Evolutionary conservation across 2,329 filamentous ascomycete genomes (phyloP).

Genomic region (Diaporthe capsici): DNA sequence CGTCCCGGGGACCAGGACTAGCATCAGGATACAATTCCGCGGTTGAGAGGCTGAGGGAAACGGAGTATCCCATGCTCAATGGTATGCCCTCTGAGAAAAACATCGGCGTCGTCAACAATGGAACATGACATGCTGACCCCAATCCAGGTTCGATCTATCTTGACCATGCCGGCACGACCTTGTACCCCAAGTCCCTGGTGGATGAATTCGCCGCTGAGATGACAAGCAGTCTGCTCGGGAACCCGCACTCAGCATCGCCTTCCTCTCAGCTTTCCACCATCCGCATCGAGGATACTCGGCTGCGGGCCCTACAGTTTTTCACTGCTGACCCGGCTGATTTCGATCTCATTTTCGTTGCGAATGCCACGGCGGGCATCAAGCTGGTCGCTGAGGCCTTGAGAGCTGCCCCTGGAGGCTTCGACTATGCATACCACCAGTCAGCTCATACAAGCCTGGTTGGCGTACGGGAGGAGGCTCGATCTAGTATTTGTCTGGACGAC

Average conservation of each 20-base stretch:
- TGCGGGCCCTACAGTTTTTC: slow-evolving; percentile 81
- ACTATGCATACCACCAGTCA: slow-evolving; percentile 86
- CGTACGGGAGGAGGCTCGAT: slow-evolving; percentile 77
- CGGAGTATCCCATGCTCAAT: slow-evolving; percentile 79
- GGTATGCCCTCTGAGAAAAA: slow-evolving; percentile 58
- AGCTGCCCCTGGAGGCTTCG: slow-evolving; percentile 77
- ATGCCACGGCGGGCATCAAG: slow-evolving; percentile 90
- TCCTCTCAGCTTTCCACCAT: slow-evolving; percentile 84
- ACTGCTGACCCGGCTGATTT: slow-evolving; percentile 85
- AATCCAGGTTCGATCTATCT: slow-evolving; percentile 81
- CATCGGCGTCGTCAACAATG: not conserved
- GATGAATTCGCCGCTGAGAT: slow-evolving; percentile 85
- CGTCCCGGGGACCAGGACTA: slow-evolving; percentile 39
- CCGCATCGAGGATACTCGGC: slow-evolving; percentile 81
- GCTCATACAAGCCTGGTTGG: slow-evolving; percentile 91
- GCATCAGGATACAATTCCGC: slow-evolving; percentile 66
- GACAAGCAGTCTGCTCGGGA: slow-evolving; percentile 84
- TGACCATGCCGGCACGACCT: slow-evolving; percentile 95
- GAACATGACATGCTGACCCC: slow-evolving; percentile 35
- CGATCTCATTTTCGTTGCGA: slow-evolving; percentile 90
- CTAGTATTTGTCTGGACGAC: slow-evolving; percentile 77
- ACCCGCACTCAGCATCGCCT: slow-evolving; percentile 89
- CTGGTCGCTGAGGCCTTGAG: slow-evolving; percentile 84
- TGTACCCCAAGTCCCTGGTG: slow-evolving; percentile 84
- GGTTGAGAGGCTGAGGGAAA: slow-evolving; percentile 70